These are phyloP conservation scores for Chloroidium sp. DNA, from an alignment of 163 green algal genomes.

Conservation along the genomic window DNA sequence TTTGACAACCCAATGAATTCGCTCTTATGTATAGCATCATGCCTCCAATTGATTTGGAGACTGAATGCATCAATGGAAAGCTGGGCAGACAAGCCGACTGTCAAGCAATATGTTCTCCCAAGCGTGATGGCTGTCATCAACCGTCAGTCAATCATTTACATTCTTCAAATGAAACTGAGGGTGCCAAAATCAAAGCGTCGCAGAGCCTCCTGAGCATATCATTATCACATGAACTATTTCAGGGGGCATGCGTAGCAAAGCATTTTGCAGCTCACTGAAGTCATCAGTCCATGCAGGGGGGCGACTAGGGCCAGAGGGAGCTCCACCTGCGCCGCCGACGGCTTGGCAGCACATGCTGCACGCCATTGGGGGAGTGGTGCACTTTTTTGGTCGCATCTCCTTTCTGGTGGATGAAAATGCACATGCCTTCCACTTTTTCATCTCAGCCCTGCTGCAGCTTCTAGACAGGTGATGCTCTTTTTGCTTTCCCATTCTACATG, in stretches of 20 bases:
- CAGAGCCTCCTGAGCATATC: neutral
- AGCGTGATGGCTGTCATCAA: no score
- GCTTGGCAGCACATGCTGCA: conserved; percentile 77
- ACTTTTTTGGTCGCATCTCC: conserved; percentile 89
- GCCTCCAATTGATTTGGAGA: neutral
- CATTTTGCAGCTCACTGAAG: conserved; percentile 11
- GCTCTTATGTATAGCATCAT: neutral
- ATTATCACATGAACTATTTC: neutral
- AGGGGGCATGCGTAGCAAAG: conserved; percentile 18
- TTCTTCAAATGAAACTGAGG: no score
- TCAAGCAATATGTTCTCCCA: no score
- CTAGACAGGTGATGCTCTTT: conserved; percentile 57
- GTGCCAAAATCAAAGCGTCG: neutral
- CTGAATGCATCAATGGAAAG: neutral
- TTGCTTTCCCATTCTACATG: neutral
- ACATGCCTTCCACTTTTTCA: conserved; percentile 97
- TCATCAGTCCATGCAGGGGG: neutral
- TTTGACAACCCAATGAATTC: neutral
- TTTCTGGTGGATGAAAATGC: conserved; percentile 98
- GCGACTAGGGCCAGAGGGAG: conserved; percentile 1
- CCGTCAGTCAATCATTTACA: no score
- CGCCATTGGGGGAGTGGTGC: conserved; percentile 74
- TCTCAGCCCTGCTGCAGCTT: conserved; percentile 87
- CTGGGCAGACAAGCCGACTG: no score
- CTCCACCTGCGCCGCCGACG: conserved; percentile 25